Evolutionary conservation across 495 filamentous ascomycete genomes (phyloP).

Genomic region (Xylaria curta): DNA sequence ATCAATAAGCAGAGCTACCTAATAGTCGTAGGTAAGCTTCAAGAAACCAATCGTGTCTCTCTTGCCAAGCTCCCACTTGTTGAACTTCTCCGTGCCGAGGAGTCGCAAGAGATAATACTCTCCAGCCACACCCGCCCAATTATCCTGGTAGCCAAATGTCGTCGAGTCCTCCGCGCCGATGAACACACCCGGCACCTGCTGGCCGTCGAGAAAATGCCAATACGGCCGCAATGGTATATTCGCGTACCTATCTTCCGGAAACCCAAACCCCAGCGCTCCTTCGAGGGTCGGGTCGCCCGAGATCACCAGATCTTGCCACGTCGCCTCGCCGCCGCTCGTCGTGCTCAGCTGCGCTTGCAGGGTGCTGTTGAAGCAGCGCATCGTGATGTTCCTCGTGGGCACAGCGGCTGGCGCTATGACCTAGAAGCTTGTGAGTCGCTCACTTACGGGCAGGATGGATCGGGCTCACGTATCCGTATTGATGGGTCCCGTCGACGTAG

Average conservation of each 20-base stretch:
- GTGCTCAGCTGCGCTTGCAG: slow-evolving; percentile 8
- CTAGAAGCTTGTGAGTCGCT: slow-evolving; percentile 10
- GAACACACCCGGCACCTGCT: slow-evolving; percentile 17
- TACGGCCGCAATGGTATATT: slow-evolving; percentile 16
- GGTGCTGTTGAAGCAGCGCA: slow-evolving; percentile 18
- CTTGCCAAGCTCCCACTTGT: not conserved
- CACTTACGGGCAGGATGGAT: not conserved
- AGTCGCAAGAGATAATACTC: slow-evolving; percentile 20
- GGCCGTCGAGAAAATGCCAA: slow-evolving; percentile 18
- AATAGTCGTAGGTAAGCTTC: slow-evolving; percentile 12
- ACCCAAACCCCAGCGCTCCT: slow-evolving; percentile 13
- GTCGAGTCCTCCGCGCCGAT: slow-evolving; percentile 7
- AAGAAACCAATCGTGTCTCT: slow-evolving; percentile 21
- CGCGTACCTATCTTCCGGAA: slow-evolving; percentile 12
- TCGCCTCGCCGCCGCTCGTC: not conserved
- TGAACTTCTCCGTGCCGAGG: slow-evolving; percentile 5
- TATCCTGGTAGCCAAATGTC: slow-evolving; percentile 10
- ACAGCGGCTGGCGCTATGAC: not conserved
- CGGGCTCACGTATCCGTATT: slow-evolving; percentile 18
- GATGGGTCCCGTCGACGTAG: slow-evolving; percentile 7
- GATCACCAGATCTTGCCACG: slow-evolving; percentile 19
- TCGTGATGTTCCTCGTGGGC: slow-evolving; percentile 2
- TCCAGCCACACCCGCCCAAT: slow-evolving; percentile 15
- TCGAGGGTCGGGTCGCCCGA: slow-evolving; percentile 20
- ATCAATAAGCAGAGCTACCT: not conserved